A percentile compares a stretch with the other conserved stretches of the same genome.
phyloP scores from a whole-genome alignment of 176 grass and related monocot genomes.

The Rhynchospora tenuis region DNA sequence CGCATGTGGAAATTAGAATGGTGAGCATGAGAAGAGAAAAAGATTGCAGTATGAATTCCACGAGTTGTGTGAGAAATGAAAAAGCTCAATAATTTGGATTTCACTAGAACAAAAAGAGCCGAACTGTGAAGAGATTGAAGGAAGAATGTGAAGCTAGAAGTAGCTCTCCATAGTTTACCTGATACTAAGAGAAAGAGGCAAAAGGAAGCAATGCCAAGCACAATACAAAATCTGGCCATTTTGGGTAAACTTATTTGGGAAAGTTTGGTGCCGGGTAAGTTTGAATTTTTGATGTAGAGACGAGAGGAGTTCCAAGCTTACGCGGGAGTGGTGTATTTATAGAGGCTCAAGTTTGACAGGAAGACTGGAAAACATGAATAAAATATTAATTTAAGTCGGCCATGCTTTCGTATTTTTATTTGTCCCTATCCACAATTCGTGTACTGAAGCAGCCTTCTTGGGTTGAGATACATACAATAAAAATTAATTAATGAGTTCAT shows the following conservation, averaged over 20 bases:
- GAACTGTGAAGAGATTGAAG: neutral
- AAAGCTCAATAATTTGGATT: neutral
- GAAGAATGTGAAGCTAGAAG: neutral
- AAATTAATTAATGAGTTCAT: too few species aligned
- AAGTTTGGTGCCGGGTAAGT: neutral
- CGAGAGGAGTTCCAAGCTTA: neutral
- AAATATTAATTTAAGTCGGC: neutral
- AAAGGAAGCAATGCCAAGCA: neutral
- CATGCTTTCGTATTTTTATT: too few species aligned
- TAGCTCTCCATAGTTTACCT: conserved; percentile 1
- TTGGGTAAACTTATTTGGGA: neutral
- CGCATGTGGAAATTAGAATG: too few species aligned
- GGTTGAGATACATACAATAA: too few species aligned
- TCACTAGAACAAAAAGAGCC: neutral
- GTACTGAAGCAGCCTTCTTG: too few species aligned
- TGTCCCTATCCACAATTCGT: neutral
- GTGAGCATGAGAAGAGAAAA: too few species aligned
- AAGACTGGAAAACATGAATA: neutral
- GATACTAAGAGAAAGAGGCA: neutral
- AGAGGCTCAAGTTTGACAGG: neutral
- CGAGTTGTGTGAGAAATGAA: neutral
- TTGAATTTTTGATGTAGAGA: neutral
- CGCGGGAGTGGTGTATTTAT: neutral
- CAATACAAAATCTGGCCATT: neutral
- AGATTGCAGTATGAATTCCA: too few species aligned